Evolutionary conservation across 345 rosid species (phyloP), one percentile per base, ranked within the genome.

Genomic region (Ailanthus altissimus): DNA sequence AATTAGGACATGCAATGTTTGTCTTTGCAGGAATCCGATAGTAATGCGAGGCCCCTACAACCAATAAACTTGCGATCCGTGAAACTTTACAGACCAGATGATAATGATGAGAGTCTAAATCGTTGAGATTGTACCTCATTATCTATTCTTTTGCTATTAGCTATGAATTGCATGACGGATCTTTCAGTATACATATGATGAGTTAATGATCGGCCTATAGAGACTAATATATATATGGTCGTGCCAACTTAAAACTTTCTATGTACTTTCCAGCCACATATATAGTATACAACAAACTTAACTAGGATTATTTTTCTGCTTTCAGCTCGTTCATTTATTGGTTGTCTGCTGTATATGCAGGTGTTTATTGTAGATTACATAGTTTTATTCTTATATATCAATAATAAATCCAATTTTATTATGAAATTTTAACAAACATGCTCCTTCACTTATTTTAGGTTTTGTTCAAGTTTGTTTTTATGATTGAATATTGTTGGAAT

Each of bases 31-130:
- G 87, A 74, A n/a, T 78, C 93, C 0, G 21, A 87, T 63, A 67
- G 84, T 28, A 94, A 94, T 79, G 94, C 98, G 21, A 89, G 98
- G 62, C 98, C 94, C 9, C 11, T 76, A 28, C 97, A 89, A 20
- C 78, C 88, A 50, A 32, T 72, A 74, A 88, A 90, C 75, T 49
- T 43, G 14, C 88, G 97, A 0, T 10, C 57, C 0, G 67, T 94
- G 18, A 71, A 88, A 6, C 89, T 94, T 45, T 88, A 57, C 64
- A 79, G 78, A 64, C 91, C 93, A 50, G 64, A 32, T 40, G 74
- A 32, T 3, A 32, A 32, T 32, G 38, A 77, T 18, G 77, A 71
- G 67, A 72, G 72, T 56, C 63, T 21, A 73, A 78, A 21, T 32
- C 67, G 26, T 53, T 62, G 57, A 63, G 23, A 7, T 9, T 7